Percentiles rank a stretch among this genome's conserved stretches.
Conservation (phyloP, 2,329 filamentous ascomycete species). For the Tricladium varicosporioides region DNA sequence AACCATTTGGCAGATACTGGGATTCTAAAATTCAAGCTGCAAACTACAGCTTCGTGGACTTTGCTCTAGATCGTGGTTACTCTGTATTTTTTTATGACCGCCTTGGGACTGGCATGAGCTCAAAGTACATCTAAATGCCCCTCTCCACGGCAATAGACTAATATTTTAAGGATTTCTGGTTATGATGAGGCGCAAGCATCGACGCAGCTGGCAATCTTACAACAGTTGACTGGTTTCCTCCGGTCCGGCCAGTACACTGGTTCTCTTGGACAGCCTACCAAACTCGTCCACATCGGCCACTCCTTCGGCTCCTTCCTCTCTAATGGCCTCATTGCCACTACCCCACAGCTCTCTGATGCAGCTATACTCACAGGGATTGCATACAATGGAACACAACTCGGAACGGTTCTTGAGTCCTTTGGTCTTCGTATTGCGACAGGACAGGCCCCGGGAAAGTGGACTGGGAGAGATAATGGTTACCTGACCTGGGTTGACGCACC, state of each 20-base stretch:
- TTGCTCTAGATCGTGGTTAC: constrained; percentile 32
- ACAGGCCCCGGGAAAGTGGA: constrained; percentile 18
- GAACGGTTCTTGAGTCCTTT: constrained; percentile 12
- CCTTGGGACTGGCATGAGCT: constrained; percentile 34
- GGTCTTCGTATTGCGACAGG: constrained; percentile 27
- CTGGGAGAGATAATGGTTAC: constrained; percentile 18
- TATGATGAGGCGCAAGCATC: constrained; percentile 31
- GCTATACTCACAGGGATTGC: constrained; percentile 60
- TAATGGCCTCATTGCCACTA: constrained; percentile 49
- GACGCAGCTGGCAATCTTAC: constrained; percentile 21
- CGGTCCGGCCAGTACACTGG: constrained; percentile 25
- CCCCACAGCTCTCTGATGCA: constrained; percentile 54
- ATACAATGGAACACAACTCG: constrained; percentile 10
- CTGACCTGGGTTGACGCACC: constrained; percentile 28
- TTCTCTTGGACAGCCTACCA: constrained; percentile 26
- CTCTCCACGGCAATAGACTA: too few relatives aligned
- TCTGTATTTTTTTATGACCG: constrained; percentile 38
- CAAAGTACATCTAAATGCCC: constrained; percentile 20
- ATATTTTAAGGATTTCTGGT: constrained; percentile 19
- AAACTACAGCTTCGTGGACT: constrained; percentile 37
- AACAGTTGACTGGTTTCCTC: constrained; percentile 13
- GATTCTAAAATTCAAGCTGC: constrained; percentile 28
- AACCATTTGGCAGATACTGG: constrained; percentile 31
- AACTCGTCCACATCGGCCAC: constrained; percentile 61
- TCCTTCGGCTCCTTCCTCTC: constrained; percentile 60